A percentile compares a stretch with the other conserved stretches of the same genome.
These are phyloP conservation scores for Boletus coccyginus DNA, from an alignment of 768 basidiomycete genomes.

Conservation along the genomic window DNA sequence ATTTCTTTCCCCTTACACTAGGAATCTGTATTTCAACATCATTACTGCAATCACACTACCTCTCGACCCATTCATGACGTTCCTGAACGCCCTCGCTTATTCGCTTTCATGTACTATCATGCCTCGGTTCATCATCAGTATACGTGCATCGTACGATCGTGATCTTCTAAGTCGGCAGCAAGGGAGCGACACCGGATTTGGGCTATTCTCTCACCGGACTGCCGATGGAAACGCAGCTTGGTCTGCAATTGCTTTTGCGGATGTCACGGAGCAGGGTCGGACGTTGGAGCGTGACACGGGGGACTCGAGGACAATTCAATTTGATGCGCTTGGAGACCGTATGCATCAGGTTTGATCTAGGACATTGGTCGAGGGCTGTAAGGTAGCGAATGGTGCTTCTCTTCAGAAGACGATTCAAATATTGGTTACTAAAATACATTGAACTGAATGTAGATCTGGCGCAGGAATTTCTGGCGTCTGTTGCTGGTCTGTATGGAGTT, in stretches of 20 bases:
- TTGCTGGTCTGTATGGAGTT: no score
- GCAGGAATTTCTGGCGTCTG: no score
- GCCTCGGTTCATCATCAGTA: slow-evolving; percentile 11
- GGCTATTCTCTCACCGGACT: background rate
- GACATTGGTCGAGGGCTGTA: no score
- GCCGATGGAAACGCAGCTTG: background rate
- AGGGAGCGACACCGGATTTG: slow-evolving; percentile 11
- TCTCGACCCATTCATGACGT: background rate
- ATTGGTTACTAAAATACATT: no score
- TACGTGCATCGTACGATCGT: slow-evolving; percentile 1
- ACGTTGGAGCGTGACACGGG: no score
- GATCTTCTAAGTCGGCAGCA: background rate
- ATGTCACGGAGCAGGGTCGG: background rate
- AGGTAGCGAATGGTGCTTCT: no score
- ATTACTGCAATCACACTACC: background rate
- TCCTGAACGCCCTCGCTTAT: background rate
- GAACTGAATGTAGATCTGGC: no score
- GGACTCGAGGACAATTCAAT: no score
- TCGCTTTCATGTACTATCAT: background rate
- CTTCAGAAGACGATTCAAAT: no score
- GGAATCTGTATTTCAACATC: slow-evolving; percentile 2
- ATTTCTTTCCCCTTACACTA: background rate
- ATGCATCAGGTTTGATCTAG: no score
- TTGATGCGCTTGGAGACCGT: no score
- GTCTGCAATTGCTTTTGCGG: background rate